Evolutionary conservation across 2,329 filamentous ascomycete genomes (phyloP), one percentile per base, ranked within the genome.

Genomic region (Neoarthrinium moseri): DNA sequence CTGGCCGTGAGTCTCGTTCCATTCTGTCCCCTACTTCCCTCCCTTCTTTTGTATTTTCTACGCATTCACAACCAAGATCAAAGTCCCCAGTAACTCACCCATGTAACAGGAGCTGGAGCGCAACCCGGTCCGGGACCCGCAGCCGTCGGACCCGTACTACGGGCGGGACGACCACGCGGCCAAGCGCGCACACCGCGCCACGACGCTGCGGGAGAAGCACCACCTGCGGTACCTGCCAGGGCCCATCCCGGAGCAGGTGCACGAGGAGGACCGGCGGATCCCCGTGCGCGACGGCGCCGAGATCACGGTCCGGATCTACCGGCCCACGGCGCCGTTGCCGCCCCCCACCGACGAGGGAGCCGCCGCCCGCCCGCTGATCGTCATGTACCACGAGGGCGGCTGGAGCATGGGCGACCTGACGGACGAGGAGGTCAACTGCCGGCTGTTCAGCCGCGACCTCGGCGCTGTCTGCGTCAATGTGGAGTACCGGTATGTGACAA

Each of bases 381-480:
- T 68, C 11, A 55, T 60, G 47, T 66, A 56, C 22, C 66, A 68
- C 41, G 65, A 66, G 11, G 66, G 65, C 12, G 65, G 58, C 1
- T 68, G 61, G 51, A 54, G 52, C 34, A 55, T 68, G 35, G 66
- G 66, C 1, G 60, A 59, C 11, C 38, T 64, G n/a, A 53, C 62
- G 47, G 57, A 59, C n/a, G 62, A 67, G 42, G 56, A 56, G 21
- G 46, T 55, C 6, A 55, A 65, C 10, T 67, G 64, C 37, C 56
- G 60, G 41, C 51, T 59, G 33, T 66, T 63, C 32, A 53, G 52
- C 4, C 48, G 58, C 11, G 57, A 60, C 3, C 21, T 70, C 8
- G 66, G 64, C 2, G 70, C 65, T n/a, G 61, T 70, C 3, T 67
- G 65, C 15, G 61, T 74, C 6, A 70, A 66, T 51, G 62, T 72